Base-by-base conservation (phyloP, 139 green algal species). In the Chlorella sorokiniana region DNA sequence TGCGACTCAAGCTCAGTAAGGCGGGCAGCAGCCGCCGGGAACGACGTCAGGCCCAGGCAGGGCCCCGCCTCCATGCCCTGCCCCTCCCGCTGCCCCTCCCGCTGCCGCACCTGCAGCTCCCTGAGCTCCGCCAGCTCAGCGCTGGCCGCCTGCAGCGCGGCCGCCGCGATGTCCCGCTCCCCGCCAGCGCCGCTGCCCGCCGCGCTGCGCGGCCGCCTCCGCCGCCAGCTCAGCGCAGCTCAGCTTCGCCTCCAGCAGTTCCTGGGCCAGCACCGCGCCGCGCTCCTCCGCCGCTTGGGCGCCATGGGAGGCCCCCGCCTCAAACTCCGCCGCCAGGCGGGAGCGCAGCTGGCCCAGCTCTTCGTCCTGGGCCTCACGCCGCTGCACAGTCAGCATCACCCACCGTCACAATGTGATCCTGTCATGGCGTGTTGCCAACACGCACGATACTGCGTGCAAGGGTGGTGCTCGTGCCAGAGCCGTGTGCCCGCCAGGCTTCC, bases 111-210 rank as follows among this genome's bases (percentile, higher is more conserved):
- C 7, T 82, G 81, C 68, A 81, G 48, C 3, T 35, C 51, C 75
- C 91, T 89, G 33, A 91, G 79, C 23, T 81, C 42, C 16, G 64
- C 61, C 48, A 93, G 85, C 79, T 92, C 90, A 20, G 73, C 44
- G 64, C 88, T 72, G 25, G 90, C 88, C 27, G 79, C 85, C 63
- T 86, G 81, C 42, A 92, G 91, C 71, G 84, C 88, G 45, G 86
- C 81, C 8, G 86, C 59, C 0, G 70, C 70, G 2, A 23, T 37
- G 25, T 81, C 31, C 22, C 41, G 3, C 0, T 41, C 6, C 41
- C 54, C 25, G 44, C 31, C 38, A 84, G 41, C 40, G 33, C 18
- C 14, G 69, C 52, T 4, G 52, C 67, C 48, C 69, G 1, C 75
- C 84, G 1, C 76, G 69, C 42, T 79, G 71, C 44, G 64, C 81